These are phyloP conservation scores for Fusarium secorum DNA, from an alignment of 2,329 filamentous ascomycete species.

Conservation along the genomic window DNA sequence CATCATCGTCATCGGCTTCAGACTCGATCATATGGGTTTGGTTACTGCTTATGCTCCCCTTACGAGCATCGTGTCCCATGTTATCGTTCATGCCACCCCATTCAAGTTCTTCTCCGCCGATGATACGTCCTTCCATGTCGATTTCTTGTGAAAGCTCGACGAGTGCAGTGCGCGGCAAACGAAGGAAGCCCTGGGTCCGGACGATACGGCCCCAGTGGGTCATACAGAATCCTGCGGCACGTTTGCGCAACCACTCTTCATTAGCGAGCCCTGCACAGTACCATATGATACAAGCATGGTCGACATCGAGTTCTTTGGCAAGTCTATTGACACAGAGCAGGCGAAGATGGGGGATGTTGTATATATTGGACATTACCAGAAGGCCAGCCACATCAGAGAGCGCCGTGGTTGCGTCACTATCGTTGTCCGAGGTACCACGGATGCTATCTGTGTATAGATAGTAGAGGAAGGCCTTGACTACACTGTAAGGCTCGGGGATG, in stretches of 20 bases:
- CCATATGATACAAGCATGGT: slow-evolving; percentile 96
- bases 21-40: slow-evolving; percentile 65
- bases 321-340: slow-evolving; percentile 91
- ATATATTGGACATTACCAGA: slow-evolving; percentile 97
- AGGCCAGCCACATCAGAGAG: slow-evolving; percentile 90
- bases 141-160: slow-evolving; percentile 94
- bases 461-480: slow-evolving; percentile 93
- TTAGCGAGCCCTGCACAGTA: slow-evolving; percentile 89
- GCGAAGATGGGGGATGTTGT: slow-evolving; percentile 93
- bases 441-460: slow-evolving; percentile 98
- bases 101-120: slow-evolving; percentile 84
- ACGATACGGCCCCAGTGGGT: slow-evolving; percentile 95
- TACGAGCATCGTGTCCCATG: slow-evolving; percentile 53
- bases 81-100: slow-evolving; percentile 59
- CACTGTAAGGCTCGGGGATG: slow-evolving; percentile 93
- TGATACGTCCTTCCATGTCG: slow-evolving; percentile 88
- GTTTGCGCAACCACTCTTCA: slow-evolving; percentile 91
- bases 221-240: slow-evolving; percentile 87
- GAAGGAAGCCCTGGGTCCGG: slow-evolving; percentile 85
- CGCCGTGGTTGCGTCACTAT: slow-evolving; percentile 75
- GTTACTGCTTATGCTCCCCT: slow-evolving; percentile 67
- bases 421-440: slow-evolving; percentile 58
- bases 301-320: slow-evolving; percentile 88
- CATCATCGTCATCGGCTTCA: slow-evolving; percentile 67
- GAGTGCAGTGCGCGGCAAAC: slow-evolving; percentile 78